These are phyloP conservation scores for Nidula microcarpa DNA, from an alignment of 768 basidiomycete species.

Conservation along the genomic window DNA sequence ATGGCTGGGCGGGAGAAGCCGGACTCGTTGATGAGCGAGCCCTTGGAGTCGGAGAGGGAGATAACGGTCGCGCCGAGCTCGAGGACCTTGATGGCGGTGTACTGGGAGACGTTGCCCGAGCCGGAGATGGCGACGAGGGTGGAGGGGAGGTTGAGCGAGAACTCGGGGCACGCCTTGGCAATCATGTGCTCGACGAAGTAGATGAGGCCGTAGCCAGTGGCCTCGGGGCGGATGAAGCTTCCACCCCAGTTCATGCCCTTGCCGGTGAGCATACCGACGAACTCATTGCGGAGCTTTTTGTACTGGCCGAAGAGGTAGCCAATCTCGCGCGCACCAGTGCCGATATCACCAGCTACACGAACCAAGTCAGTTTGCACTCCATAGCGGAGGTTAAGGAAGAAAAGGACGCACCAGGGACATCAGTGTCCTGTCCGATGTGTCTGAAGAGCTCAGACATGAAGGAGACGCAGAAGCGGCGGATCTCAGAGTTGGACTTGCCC, in stretches of 20 bases:
- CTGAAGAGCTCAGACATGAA: slow-evolving; percentile 76
- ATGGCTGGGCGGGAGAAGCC: slow-evolving; percentile 61
- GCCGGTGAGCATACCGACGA: slow-evolving; percentile 66
- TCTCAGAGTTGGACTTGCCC: slow-evolving; percentile 74
- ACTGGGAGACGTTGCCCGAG: slow-evolving; percentile 75
- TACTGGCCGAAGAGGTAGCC: slow-evolving; percentile 78
- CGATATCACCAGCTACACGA: slow-evolving; percentile 59
- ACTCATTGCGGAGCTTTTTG: slow-evolving; percentile 73
- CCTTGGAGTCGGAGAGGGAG: slow-evolving; percentile 74
- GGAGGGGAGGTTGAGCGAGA: slow-evolving; percentile 38
- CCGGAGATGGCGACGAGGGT: slow-evolving; percentile 59
- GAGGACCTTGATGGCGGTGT: slow-evolving; percentile 73
- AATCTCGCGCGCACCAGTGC: slow-evolving; percentile 72
- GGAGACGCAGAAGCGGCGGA: slow-evolving; percentile 64
- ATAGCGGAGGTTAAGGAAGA: not conserved
- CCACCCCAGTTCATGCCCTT: slow-evolving; percentile 72
- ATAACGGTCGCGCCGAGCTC: slow-evolving; percentile 71
- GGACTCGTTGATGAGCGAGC: slow-evolving; percentile 53
- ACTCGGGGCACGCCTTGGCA: slow-evolving; percentile 53
- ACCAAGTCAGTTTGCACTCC: not conserved
- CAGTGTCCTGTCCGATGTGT: slow-evolving; percentile 71
- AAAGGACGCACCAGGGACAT: slow-evolving; percentile 54
- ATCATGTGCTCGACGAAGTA: slow-evolving; percentile 74
- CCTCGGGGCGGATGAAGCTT: slow-evolving; percentile 71
- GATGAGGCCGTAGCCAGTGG: slow-evolving; percentile 70